phyloP scores from a whole-genome alignment of 164 flowering plant species.

The Brasenia schreberi region DNA sequence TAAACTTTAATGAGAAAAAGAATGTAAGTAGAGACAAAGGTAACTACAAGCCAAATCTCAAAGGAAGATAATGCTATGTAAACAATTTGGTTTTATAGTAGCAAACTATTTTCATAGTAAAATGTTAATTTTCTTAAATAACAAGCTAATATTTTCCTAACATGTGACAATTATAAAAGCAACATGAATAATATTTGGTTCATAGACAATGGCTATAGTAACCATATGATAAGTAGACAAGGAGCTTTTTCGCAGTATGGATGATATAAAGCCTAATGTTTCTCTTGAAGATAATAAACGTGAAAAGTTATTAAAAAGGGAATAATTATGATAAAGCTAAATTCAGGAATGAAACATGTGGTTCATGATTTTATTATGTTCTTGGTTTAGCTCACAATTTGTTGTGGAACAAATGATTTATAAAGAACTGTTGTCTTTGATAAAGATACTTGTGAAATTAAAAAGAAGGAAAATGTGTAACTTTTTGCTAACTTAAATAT shows the following conservation, averaged over 20 bases:
- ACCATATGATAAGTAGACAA: not conserved
- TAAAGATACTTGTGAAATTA: not conserved
- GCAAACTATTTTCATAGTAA: too few species aligned
- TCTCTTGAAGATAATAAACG: not conserved
- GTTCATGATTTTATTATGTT: not conserved
- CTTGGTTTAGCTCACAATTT: not conserved
- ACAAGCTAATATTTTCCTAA: not conserved
- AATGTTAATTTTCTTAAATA: too few species aligned
- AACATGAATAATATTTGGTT: not conserved
- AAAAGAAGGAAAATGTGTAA: not conserved
- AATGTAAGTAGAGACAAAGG: not conserved
- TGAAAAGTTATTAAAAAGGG: not conserved
- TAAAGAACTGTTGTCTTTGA: not conserved
- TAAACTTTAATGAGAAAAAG: not conserved
- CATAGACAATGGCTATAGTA: not conserved
- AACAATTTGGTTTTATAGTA: too few species aligned
- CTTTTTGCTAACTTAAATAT: not conserved
- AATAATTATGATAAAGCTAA: not conserved
- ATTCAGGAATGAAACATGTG: not conserved
- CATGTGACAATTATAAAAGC: too few species aligned
- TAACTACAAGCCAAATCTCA: not conserved
- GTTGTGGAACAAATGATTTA: not conserved
- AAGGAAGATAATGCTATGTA: not conserved
- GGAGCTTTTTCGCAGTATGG: not conserved
- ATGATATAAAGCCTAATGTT: not conserved